Base-by-base conservation (phyloP, 805 yeast species). In the Monosporozyma yasuniensis region DNA sequence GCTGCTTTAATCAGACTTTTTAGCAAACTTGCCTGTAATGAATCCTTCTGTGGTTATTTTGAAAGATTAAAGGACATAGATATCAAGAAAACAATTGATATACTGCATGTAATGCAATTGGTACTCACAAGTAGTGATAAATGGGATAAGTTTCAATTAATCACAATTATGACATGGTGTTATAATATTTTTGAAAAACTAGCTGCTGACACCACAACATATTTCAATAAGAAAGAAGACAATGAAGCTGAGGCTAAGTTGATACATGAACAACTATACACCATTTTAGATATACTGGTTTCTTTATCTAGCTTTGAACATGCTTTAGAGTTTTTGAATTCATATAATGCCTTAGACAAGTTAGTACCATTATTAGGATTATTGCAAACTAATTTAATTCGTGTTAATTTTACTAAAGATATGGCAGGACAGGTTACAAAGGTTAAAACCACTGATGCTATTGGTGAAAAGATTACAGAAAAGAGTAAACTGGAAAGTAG, bases 141-240 rank as follows among this genome's bases (percentile, higher is more conserved):
- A 10, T 72, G 74, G 73, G 65, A 67, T 46, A 66, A 65, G 21
- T 66, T 61, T 49, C 66, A 71, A 34, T 53, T 71, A 3, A 71
- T 72, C 0, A 68, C 62, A 14, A 63, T 72, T 1, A 59, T 72
- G 60, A 59, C 70, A 5, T 72, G 75, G 75, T 61, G 63, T 27
- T 66, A 60, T 50, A 64, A 63, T 42, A 52, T 68, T 18, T 64
- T 69, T 35, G 64, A 64, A 44, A 50, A 50, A 9, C 35, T 63
- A 0, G 47, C 60, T 2, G 28, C 41, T 0, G 57, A 58, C 18
- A 53, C 65, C 0, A 56, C 57, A 16, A 45, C 48, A 0, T 67
- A 64, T 48, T 69, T 71, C 50, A 44, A 54, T 12, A 37, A 44
- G 3, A 27, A 47, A 3, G 25, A 44, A n/a, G 60, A 58, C 8